Percentiles rank a stretch among this genome's conserved stretches.
phyloP scores from a whole-genome alignment of 1,139 yeast species.

The Meyerozyma athensensis region DNA sequence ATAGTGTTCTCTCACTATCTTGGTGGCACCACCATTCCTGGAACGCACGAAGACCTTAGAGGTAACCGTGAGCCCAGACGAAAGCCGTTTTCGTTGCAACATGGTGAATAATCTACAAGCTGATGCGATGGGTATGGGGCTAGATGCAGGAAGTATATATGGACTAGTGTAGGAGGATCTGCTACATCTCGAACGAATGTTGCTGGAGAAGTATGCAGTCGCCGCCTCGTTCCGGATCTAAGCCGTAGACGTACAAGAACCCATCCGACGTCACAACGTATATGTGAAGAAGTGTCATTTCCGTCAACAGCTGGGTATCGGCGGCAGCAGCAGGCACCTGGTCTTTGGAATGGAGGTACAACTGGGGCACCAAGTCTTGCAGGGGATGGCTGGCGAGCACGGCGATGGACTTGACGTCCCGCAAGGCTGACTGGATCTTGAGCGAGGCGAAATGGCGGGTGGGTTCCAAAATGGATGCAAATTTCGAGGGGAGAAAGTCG shows the following conservation, averaged over 20 bases:
- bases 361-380: constrained; percentile 34
- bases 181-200: constrained; percentile 30
- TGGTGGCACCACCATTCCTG: constrained; percentile 83
- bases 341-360: constrained; percentile 22
- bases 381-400: constrained; percentile 46
- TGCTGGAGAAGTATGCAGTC: constrained; percentile 81
- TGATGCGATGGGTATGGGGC: background rate
- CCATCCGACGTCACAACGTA: constrained; percentile 89
- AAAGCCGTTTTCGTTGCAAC: constrained; percentile 39
- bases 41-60: constrained; percentile 92
- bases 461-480: constrained; percentile 85
- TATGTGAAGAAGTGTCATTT: constrained; percentile 55
- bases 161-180: background rate
- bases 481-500: constrained; percentile 76
- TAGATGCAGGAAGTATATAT: background rate
- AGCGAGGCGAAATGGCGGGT: constrained; percentile 91
- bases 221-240: constrained; percentile 89
- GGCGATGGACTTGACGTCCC: constrained; percentile 61
- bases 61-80: constrained; percentile 64
- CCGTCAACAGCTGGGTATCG: constrained; percentile 28
- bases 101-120: constrained; percentile 11
- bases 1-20: constrained; percentile 91
- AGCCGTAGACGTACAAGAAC: constrained; percentile 73
- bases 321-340: constrained; percentile 6
- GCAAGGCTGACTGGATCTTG: constrained; percentile 66